These are phyloP conservation scores for Podospora tetraspora DNA, from an alignment of 495 filamentous ascomycete genomes.

Conservation along the genomic window DNA sequence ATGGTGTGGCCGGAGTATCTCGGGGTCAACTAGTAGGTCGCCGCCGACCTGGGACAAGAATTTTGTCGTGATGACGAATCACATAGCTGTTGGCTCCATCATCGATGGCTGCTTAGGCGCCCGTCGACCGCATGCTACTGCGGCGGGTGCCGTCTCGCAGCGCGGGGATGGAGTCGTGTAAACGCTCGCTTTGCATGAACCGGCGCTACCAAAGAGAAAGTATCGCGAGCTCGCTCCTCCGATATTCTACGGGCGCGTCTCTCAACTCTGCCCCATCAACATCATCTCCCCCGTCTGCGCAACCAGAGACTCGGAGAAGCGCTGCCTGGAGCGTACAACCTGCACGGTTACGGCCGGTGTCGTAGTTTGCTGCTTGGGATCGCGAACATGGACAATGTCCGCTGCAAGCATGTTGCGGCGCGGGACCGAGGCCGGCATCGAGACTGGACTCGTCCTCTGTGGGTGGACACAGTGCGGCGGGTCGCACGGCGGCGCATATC, in stretches of 20 bases:
- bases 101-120: not conserved
- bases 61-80: not conserved
- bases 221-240: not conserved
- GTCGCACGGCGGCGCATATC: not conserved
- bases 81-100: not conserved
- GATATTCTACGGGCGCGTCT: not conserved
- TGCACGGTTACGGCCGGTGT: not conserved
- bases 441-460: not conserved
- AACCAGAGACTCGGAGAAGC: not conserved
- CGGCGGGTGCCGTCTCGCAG: not conserved
- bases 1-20: not conserved
- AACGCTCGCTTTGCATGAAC: not conserved
- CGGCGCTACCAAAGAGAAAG: not conserved
- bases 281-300: not conserved
- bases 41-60: not conserved
- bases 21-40: not conserved
- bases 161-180: not conserved
- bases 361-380: not conserved
- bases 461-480: not conserved
- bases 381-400: not conserved
- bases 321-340: not conserved
- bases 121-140: not conserved
- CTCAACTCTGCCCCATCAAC: not conserved
- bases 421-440: not conserved
- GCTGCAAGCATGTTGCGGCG: not conserved